Conservation (phyloP, 192 early-diverging fungal species). For the Coemansia sp. region DNA sequence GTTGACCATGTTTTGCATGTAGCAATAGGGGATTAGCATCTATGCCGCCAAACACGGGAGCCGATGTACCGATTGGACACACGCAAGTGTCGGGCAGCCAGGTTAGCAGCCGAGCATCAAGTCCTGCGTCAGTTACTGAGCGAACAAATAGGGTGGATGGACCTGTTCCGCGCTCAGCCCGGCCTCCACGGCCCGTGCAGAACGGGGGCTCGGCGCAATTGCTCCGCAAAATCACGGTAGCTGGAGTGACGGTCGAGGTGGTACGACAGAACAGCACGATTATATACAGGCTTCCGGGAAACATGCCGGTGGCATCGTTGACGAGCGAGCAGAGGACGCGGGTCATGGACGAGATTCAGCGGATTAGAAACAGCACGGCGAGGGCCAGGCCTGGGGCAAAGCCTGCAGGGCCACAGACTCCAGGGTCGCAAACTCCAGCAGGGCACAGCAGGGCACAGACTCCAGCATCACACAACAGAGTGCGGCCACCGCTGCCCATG, state of each 20-base stretch:
- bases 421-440: not conserved
- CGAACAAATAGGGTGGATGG: not conserved
- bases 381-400: not conserved
- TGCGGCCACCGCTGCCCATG: conserved; percentile 19
- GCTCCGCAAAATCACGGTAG: conserved; percentile 38
- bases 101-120: conserved; percentile 13
- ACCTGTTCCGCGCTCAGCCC: too few species aligned
- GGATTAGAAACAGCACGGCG: conserved; percentile 23
- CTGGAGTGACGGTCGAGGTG: conserved; percentile 48
- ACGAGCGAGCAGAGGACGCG: conserved; percentile 42
- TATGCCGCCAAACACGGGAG: conserved; percentile 16
- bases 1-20: too few species aligned
- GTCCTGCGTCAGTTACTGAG: conserved; percentile 4
- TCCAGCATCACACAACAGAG: conserved; percentile 11
- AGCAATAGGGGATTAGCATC: not conserved
- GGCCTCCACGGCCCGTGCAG: not conserved
- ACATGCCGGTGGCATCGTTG: conserved; percentile 52
- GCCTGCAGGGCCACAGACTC: not conserved
- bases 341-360: conserved; percentile 55
- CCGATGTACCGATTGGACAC: not conserved
- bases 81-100: conserved; percentile 3
- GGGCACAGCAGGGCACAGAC: not conserved
- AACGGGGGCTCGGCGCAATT: conserved; percentile 21
- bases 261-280: conserved; percentile 47
- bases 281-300: conserved; percentile 49